Evolutionary conservation across 108 stramenopile species (phyloP).

Genomic region (Cyclostephanos invisitatus): DNA sequence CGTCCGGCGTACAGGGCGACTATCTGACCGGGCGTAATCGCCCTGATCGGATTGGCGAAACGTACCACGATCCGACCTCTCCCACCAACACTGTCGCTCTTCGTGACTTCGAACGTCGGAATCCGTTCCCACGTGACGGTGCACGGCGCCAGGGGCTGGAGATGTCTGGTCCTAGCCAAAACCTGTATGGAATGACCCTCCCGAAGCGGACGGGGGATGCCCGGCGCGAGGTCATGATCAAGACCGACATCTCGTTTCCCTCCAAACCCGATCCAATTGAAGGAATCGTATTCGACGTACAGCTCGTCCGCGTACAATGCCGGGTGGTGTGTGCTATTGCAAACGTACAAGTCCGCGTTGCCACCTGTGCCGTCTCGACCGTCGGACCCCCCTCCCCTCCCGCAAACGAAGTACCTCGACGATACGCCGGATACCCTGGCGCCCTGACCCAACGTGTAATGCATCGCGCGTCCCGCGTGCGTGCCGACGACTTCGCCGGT

Average conservation of each 20-base stretch:
- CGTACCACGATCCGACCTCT: constrained; percentile 27
- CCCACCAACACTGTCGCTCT: neutral
- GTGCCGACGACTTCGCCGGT: constrained; percentile 58
- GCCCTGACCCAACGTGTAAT: constrained; percentile 85
- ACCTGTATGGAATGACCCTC: constrained; percentile 23
- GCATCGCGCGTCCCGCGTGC: constrained; percentile 40
- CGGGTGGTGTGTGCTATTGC: constrained; percentile 85
- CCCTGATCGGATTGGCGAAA: constrained; percentile 69
- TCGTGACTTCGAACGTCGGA: neutral
- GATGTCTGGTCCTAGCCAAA: constrained; percentile 70
- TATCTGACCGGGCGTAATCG: constrained; percentile 79
- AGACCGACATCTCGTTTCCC: neutral
- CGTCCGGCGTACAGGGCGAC: constrained; percentile 68
- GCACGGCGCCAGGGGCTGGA: constrained; percentile 78
- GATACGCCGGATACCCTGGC: constrained; percentile 82
- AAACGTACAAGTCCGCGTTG: constrained; percentile 58
- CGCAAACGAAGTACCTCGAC: constrained; percentile 81
- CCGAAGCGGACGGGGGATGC: constrained; percentile 34
- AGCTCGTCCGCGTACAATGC: constrained; percentile 74
- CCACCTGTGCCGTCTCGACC: constrained; percentile 17
- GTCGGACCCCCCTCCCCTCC: constrained; percentile 28
- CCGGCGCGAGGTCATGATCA: neutral
- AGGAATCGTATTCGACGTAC: constrained; percentile 40
- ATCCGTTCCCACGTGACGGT: constrained; percentile 31
- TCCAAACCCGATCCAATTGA: constrained; percentile 73